Base-by-base conservation (phyloP, 192 early-diverging fungal species). In the Backusella circina region DNA sequence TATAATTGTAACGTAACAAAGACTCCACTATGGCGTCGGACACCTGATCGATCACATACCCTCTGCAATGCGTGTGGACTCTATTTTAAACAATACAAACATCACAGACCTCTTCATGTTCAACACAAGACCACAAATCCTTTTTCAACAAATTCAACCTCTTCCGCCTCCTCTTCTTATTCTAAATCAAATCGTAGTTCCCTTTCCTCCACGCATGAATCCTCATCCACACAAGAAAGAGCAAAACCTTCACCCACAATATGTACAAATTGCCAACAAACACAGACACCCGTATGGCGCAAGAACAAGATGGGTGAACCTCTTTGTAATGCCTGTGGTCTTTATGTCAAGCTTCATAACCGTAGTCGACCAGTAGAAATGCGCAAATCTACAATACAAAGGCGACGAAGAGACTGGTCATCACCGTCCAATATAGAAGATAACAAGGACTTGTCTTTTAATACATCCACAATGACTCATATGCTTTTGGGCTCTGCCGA, bases 1-100 rank as follows among this genome's bases (percentile, higher is more conserved):
- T 85, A 82, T 75, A 93, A 93, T 70, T 93, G 90, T 67, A 88
- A 86, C 21, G 90, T 90, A 3, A 97, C 92, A 13, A 93, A 90
- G 50, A 99, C 97, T 39, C 91, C 95, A 32, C 87, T 99, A 9
- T 98, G 97, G 97, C 90, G 97, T 15, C 86, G 95, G 5, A 90
- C 93, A 37, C 86, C 83, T n/a, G 87, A 92, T 74, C 79, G 88
- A 18, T 91, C 91, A 50, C 90, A 93, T 61, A 85, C 92, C n/a
- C 88, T 99, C 41, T 99, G 96, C 81, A 99, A 99, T 74, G 97
- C 97, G 3, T 99, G 97, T 79, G 97, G 96, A 0, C 84, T 98
- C 13, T 98, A 95, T 79, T 96, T 89, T 85, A 97, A 97, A 82
- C 92, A 97, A 74, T 96, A 99, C 80, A 89, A 92, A 70, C 89